Base-by-base conservation (phyloP, 768 basidiomycete species). In the Naematelia aurantialba region DNA sequence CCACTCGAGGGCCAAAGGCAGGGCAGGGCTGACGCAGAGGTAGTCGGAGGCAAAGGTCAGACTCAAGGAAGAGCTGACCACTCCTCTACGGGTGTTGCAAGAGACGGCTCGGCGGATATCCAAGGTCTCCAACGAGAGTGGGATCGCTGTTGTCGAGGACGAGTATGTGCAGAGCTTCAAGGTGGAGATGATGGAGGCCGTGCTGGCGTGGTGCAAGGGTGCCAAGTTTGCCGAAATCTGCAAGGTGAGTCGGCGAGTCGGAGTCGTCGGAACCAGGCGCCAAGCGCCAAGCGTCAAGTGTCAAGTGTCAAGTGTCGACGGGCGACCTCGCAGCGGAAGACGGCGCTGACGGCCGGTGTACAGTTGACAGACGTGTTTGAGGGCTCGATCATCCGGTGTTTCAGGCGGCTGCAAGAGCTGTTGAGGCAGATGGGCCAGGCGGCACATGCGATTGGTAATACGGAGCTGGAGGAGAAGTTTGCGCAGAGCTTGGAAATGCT, bases 121-220 rank as follows among this genome's bases (percentile, higher is more conserved):
- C n/a, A 93, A 89, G 73, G 89, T 98, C 4, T 91, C 91, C 3
- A 88, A 88, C 65, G 96, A 99, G 78, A 89, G 87, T 21, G 96
- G 97, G 75, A 81, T 99, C 2, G 78, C 87, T 0, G 76, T 98
- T 47, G 85, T 89, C 55, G 94, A 98, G 76, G 88, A 96, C 58
- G 91, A 94, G 62, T 99, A 99, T 75, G 90, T 99, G 1, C 82
- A 86, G 54, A 91, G 89, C 11, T 99, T 99, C 85, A 98, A 97
- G 78, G 90, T 96, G 19, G 94, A 97, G 72, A 85, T 99, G 51
- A 99, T 98, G 92, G 96, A 98, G 64, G 90, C 89, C 0, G 96
- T 98, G 10, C 82, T 91, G 31, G 89, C 91, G 61, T 99, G 96
- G 96, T 98, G 94, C 79, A 85, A 90, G n/a, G 96, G 96, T 3